Percentiles rank a stretch among this genome's conserved stretches.
Evolutionary conservation across 441 rosid species (phyloP).

Genomic region (Brassica balearica): DNA sequence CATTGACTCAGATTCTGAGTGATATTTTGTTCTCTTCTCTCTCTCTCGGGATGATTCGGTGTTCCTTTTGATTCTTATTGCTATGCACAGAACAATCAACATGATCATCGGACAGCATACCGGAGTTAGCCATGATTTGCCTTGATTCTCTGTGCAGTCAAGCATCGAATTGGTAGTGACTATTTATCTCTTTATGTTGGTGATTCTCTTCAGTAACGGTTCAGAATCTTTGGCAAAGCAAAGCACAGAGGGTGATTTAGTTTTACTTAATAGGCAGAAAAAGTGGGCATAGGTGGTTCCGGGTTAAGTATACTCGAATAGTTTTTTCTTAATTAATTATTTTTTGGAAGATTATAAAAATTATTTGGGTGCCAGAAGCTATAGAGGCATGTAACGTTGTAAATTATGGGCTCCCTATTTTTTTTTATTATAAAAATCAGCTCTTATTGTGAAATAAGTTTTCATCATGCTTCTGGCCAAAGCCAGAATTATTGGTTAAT

Average conservation of each 20-base stretch:
- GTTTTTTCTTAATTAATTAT: neutral
- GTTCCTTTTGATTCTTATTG: slow-evolving; percentile 41
- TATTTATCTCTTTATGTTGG: slow-evolving; percentile 5
- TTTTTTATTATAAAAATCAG: slow-evolving; percentile 29
- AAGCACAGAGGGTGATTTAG: slow-evolving; percentile 37
- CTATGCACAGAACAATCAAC: slow-evolving; percentile 42
- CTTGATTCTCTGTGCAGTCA: slow-evolving; percentile 34
- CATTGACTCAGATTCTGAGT: slow-evolving; percentile 85
- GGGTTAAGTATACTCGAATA: slow-evolving; percentile 40
- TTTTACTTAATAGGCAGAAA: slow-evolving; percentile 26
- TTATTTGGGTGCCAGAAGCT: slow-evolving; percentile 33
- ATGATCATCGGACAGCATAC: slow-evolving; percentile 23
- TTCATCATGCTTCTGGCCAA: neutral
- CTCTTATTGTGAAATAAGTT: slow-evolving; percentile 12
- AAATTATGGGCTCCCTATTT: slow-evolving; percentile 33
- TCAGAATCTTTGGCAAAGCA: slow-evolving; percentile 42
- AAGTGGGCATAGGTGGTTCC: slow-evolving; percentile 30
- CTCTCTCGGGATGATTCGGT: slow-evolving; percentile 34
- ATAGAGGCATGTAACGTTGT: slow-evolving; percentile 35
- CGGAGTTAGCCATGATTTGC: slow-evolving; percentile 27
- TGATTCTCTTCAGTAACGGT: slow-evolving; percentile 28
- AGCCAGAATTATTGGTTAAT: too few relatives aligned
- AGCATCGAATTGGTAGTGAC: slow-evolving; percentile 32
- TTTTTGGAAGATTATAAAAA: slow-evolving; percentile 17
- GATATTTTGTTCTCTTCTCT: slow-evolving; percentile 41